phyloP scores from a whole-genome alignment of 495 filamentous ascomycete species.

The Penicillium malachiteum region DNA sequence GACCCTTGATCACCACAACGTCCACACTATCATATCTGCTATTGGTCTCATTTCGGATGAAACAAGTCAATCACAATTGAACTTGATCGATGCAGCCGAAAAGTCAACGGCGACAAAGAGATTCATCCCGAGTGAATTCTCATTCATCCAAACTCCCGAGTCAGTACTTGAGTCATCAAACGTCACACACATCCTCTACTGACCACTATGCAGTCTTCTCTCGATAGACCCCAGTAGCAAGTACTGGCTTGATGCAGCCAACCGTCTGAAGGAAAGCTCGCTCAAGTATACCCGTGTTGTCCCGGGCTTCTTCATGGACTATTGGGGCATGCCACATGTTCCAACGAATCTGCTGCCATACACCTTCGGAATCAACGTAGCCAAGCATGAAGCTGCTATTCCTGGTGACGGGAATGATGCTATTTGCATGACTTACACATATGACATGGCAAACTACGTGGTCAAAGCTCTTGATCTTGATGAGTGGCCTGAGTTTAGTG shows the following conservation, averaged over 20 bases:
- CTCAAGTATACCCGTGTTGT: slow-evolving; percentile 51
- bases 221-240: slow-evolving; percentile 37
- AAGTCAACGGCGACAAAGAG: slow-evolving; percentile 41
- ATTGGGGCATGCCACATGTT: slow-evolving; percentile 49
- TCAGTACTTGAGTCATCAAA: slow-evolving; percentile 8
- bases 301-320: slow-evolving; percentile 57
- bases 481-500: slow-evolving; percentile 46
- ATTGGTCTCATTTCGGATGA: slow-evolving; percentile 38
- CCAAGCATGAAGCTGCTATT: slow-evolving; percentile 46
- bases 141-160: slow-evolving; percentile 38
- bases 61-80: slow-evolving; percentile 35
- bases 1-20: slow-evolving; percentile 42
- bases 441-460: slow-evolving; percentile 52
- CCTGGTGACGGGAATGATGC: slow-evolving; percentile 50
- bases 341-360: slow-evolving; percentile 40
- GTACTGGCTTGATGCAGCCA: slow-evolving; percentile 33
- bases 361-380: slow-evolving; percentile 47
- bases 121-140: slow-evolving; percentile 52
- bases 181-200: not conserved
- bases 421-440: slow-evolving; percentile 52
- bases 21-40: slow-evolving; percentile 54
- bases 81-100: slow-evolving; percentile 52
- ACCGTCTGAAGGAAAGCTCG: slow-evolving; percentile 21
- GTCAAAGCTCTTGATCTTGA: slow-evolving; percentile 43
- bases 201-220: slow-evolving; percentile 22